Percentiles rank a stretch among this genome's conserved stretches.
Conservation (phyloP, 2,329 filamentous ascomycete species). For the Cryphonectria japonica region DNA sequence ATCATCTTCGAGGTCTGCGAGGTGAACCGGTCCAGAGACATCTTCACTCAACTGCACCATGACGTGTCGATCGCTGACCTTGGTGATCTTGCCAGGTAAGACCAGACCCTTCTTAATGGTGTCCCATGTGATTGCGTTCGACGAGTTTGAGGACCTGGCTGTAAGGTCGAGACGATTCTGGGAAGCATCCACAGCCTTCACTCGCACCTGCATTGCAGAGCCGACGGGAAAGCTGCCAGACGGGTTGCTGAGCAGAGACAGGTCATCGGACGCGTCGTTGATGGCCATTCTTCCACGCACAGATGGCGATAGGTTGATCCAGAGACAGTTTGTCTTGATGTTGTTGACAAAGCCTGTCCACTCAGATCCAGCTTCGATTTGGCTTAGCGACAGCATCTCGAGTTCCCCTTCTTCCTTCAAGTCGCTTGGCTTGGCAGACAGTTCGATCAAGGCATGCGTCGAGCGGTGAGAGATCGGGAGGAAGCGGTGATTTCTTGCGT, state of each 20-base stretch:
- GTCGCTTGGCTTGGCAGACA: conserved; percentile 78
- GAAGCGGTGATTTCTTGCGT: conserved; percentile 88
- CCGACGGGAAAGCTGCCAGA: conserved; percentile 83
- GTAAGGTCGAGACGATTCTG: conserved; percentile 82
- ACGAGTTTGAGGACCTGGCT: conserved; percentile 66
- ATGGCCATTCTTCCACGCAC: conserved; percentile 82
- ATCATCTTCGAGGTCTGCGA: conserved; percentile 85
- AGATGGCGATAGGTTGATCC: conserved; percentile 88
- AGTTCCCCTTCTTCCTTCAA: conserved; percentile 48
- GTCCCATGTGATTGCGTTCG: conserved; percentile 66
- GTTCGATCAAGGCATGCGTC: conserved; percentile 81
- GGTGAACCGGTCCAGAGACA: conserved; percentile 77
- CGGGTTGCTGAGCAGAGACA: conserved; percentile 77
- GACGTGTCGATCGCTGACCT: conserved; percentile 80
- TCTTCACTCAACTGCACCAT: conserved; percentile 83
- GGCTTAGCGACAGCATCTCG: conserved; percentile 68
- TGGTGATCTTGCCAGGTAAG: conserved; percentile 81
- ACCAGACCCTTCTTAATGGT: conserved; percentile 79
- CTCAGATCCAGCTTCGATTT: conserved; percentile 71
- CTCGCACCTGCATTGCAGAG: conserved; percentile 81
- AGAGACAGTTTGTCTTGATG: conserved; percentile 75
- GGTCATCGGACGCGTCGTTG: conserved; percentile 85
- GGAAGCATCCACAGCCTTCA: conserved; percentile 72
- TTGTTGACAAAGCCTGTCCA: conserved; percentile 93
- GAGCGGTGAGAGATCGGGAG: conserved; percentile 86